These are phyloP conservation scores for Claviceps sp. DNA, from an alignment of 2,329 filamentous ascomycete genomes.

Conservation along the genomic window DNA sequence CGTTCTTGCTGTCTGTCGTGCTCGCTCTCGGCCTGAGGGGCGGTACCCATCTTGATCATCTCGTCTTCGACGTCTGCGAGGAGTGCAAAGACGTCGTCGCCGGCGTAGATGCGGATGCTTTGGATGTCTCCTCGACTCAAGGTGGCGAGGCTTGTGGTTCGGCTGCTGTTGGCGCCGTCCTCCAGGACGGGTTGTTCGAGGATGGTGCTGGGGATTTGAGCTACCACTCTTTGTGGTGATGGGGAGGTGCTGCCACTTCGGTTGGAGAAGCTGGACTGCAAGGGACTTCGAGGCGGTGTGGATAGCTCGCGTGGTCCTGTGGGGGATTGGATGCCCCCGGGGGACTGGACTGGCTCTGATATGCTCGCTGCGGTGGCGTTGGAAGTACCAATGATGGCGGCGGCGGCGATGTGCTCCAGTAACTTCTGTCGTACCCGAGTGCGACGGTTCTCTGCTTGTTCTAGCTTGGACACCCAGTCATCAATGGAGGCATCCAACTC, in stretches of 20 bases:
- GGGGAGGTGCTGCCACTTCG: conserved; percentile 26
- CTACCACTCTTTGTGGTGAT: conserved; percentile 37
- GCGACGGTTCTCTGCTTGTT: conserved; percentile 64
- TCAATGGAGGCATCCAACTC: conserved; percentile 69
- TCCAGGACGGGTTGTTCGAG: conserved; percentile 36
- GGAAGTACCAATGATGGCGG: conserved; percentile 35
- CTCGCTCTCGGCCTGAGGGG: neutral
- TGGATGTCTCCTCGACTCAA: conserved; percentile 34
- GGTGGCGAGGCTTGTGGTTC: conserved; percentile 11
- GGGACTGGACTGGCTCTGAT: conserved; percentile 28
- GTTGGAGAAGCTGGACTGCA: conserved; percentile 9
- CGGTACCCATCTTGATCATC: conserved; percentile 22
- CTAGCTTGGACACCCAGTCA: conserved; percentile 69
- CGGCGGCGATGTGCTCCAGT: conserved; percentile 67
- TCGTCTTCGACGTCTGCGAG: conserved; percentile 50
- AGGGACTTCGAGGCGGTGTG: conserved; percentile 27
- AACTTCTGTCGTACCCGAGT: conserved; percentile 66
- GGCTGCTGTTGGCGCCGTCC: conserved; percentile 20
- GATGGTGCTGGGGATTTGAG: conserved; percentile 43
- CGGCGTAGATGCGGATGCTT: conserved; percentile 56
- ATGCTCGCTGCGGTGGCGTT: conserved; percentile 7
- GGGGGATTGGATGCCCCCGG: conserved; percentile 25
- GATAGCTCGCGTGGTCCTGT: conserved; percentile 29
- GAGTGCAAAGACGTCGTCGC: conserved; percentile 52
- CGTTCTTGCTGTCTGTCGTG: conserved; percentile 33